Percentiles rank a stretch among this genome's conserved stretches.
phyloP scores from a whole-genome alignment of 805 yeast species.

The Sungouiella thailandica region DNA sequence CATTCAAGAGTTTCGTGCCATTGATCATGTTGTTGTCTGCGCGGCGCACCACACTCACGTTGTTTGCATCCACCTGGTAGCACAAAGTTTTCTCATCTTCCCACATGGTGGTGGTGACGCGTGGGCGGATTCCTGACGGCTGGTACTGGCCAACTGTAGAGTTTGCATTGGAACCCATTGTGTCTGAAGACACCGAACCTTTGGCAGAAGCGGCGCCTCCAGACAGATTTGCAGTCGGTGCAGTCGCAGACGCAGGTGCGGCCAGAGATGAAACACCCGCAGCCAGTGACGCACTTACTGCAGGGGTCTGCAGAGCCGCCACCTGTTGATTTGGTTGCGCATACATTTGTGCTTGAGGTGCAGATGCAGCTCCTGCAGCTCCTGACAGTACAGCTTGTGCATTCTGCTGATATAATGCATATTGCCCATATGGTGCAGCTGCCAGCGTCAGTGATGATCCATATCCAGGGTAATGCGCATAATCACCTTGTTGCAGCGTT shows the following conservation, averaged over 20 bases:
- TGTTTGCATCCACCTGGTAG: conserved; percentile 80
- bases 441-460: conserved; percentile 5
- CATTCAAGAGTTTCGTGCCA: conserved; percentile 78
- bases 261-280: conserved; percentile 22
- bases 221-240: conserved; percentile 13
- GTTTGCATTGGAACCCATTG: conserved; percentile 12
- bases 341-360: conserved; percentile 13
- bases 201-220: conserved; percentile 9
- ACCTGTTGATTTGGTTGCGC: conserved; percentile 6
- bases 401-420: conserved; percentile 14
- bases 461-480: conserved; percentile 15
- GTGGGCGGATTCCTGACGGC: conserved; percentile 48
- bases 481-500: conserved; percentile 10
- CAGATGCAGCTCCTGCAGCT: conserved; percentile 9
- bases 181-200: conserved; percentile 12
- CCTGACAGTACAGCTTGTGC: too few relatives aligned
- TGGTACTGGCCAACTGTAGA: conserved; percentile 41
- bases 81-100: conserved; percentile 82
- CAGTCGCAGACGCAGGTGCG: conserved; percentile 10
- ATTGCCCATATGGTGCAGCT: conserved; percentile 13
- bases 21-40: conserved; percentile 84
- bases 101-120: conserved; percentile 86
- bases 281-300: conserved; percentile 10
- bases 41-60: conserved; percentile 74
- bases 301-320: conserved; percentile 8